Conservation (phyloP, 1,284 basidiomycete genomes). For the Porodaedalea pini region DNA sequence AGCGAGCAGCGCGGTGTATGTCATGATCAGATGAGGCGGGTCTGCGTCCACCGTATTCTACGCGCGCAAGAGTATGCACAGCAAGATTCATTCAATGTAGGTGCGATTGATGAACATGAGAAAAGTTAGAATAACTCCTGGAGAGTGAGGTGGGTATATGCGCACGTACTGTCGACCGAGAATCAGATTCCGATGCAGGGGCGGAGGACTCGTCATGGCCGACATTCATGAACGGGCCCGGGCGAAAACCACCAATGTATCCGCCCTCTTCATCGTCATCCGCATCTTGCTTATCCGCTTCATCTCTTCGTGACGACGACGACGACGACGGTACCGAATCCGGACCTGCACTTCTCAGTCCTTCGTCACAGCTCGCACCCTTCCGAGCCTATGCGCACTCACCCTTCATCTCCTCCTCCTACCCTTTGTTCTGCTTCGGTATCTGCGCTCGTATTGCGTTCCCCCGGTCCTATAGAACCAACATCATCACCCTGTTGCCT, state of each 20-base stretch:
- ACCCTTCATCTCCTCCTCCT: neutral
- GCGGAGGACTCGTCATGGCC: neutral
- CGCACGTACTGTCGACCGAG: neutral
- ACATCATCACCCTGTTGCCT: too few species aligned
- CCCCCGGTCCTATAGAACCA: neutral
- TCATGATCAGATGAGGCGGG: slow-evolving; percentile 85
- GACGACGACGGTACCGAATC: neutral
- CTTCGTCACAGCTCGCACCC: neutral
- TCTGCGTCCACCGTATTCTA: slow-evolving; percentile 41
- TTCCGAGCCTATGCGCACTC: too few species aligned
- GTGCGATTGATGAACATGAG: neutral
- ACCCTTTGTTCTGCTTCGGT: neutral
- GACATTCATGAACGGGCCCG: slow-evolving; percentile 57
- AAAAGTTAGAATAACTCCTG: neutral
- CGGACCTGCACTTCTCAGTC: slow-evolving; percentile 6
- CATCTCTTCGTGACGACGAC: neutral
- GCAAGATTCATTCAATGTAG: too few species aligned
- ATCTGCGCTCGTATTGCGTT: neutral
- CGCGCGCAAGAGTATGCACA: neutral
- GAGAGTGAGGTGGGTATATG: neutral
- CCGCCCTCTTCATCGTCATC: neutral
- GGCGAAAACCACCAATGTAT: slow-evolving; percentile 18
- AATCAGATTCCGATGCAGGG: too few species aligned
- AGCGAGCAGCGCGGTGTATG: slow-evolving; percentile 81
- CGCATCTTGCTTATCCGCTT: neutral